Conservation (phyloP, 1,139 yeast genomes). For the Yamadazyma taylorii region DNA sequence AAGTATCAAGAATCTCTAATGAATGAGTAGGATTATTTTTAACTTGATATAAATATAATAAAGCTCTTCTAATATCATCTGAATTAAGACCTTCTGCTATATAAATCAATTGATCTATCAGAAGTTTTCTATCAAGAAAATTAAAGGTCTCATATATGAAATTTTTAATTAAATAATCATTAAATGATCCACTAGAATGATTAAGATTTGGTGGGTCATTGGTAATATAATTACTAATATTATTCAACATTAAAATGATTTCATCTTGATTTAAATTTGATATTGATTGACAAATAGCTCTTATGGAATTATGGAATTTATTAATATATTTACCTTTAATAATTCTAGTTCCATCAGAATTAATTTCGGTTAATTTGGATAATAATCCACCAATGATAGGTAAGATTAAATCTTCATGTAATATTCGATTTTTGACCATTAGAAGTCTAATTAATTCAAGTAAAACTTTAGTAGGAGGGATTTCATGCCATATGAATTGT, state of each 20-base stretch:
- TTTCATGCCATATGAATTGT: constrained; percentile 5
- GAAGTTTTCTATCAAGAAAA: constrained; percentile 9
- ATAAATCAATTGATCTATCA: not conserved
- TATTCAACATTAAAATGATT: constrained; percentile 6
- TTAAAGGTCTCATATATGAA: constrained; percentile 7
- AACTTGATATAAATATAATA: constrained; percentile 3
- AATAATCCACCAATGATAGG: constrained; percentile 15
- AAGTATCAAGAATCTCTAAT: constrained; percentile 3
- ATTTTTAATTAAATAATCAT: constrained; percentile 4
- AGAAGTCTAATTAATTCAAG: constrained; percentile 25
- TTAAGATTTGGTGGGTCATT: not conserved
- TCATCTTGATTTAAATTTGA: constrained; percentile 23
- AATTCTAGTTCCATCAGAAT: not conserved
- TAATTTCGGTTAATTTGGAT: constrained; percentile 6
- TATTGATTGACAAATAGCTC: constrained; percentile 32
- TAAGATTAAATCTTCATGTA: constrained; percentile 15
- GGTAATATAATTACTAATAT: constrained; percentile 1
- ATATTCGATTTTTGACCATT: constrained; percentile 17
- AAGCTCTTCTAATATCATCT: not conserved
- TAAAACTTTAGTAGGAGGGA: constrained; percentile 16
- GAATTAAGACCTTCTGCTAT: constrained; percentile 1
- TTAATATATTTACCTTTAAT: constrained; percentile 15
- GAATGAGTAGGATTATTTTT: constrained; percentile 6
- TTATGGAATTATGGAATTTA: constrained; percentile 26
- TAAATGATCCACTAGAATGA: constrained; percentile 1